Evolutionary conservation across 495 filamentous ascomycete genomes (phyloP).

Genomic region (Pyrenula aspistea): DNA sequence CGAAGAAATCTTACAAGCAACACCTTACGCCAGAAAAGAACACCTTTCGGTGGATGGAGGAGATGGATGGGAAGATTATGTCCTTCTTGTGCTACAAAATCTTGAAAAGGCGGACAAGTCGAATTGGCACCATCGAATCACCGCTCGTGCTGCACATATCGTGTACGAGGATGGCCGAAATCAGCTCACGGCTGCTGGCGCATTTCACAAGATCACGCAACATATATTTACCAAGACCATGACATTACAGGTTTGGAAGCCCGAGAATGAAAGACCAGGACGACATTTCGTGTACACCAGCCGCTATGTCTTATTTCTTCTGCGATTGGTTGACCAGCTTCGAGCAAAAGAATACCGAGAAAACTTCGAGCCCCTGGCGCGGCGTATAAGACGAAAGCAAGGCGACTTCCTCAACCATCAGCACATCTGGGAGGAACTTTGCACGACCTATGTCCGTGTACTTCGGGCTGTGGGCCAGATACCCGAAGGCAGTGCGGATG

Average conservation of each 20-base stretch:
- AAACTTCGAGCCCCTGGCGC: slow-evolving; percentile 70
- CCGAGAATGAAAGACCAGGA: slow-evolving; percentile 80
- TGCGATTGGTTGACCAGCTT: slow-evolving; percentile 57
- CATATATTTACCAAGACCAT: slow-evolving; percentile 93
- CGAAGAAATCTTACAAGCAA: slow-evolving; percentile 39
- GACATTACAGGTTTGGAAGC: slow-evolving; percentile 91
- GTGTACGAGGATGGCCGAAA: slow-evolving; percentile 47
- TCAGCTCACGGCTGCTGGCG: slow-evolving; percentile 40
- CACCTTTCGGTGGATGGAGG: slow-evolving; percentile 4
- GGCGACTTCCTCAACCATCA: slow-evolving; percentile 76
- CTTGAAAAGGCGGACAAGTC: slow-evolving; percentile 81
- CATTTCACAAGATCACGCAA: slow-evolving; percentile 66
- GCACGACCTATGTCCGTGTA: slow-evolving; percentile 55
- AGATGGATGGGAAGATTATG: slow-evolving; percentile 54
- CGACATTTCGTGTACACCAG: slow-evolving; percentile 90
- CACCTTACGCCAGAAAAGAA: slow-evolving; percentile 43
- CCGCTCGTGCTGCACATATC: slow-evolving; percentile 55
- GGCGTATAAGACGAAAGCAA: slow-evolving; percentile 68
- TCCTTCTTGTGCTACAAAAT: slow-evolving; percentile 58
- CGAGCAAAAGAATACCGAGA: slow-evolving; percentile 45
- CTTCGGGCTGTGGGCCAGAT: slow-evolving; percentile 60
- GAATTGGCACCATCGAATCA: slow-evolving; percentile 96
- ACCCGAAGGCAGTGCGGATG: slow-evolving; percentile 54
- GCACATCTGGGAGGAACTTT: slow-evolving; percentile 75
- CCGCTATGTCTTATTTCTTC: slow-evolving; percentile 76